Conservation (phyloP, 2,329 filamentous ascomycete genomes). For the Ilyonectria sp. region DNA sequence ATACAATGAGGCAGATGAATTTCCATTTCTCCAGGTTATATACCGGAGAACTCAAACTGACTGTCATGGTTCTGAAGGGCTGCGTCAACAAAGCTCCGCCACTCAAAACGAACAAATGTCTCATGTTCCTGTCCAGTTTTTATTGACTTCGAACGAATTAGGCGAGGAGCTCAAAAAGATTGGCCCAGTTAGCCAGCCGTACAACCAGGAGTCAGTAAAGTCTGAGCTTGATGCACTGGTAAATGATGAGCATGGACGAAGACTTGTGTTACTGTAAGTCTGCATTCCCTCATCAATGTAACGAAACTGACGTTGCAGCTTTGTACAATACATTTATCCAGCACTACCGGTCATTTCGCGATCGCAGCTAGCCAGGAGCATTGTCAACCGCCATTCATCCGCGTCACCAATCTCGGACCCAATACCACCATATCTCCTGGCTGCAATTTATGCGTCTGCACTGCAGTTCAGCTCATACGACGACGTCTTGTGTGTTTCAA, state of each 20-base stretch:
- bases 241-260: constrained; percentile 1
- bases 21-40: constrained; percentile 5
- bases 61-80: background rate
- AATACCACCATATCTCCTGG: constrained; percentile 13
- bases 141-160: background rate
- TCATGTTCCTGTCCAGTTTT: background rate
- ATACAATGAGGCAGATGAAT: constrained; percentile 5
- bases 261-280: constrained; percentile 7
- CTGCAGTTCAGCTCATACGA: constrained; percentile 3
- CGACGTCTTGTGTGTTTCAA: background rate
- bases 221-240: background rate
- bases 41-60: background rate
- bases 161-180: background rate
- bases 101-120: background rate
- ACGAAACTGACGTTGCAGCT: background rate
- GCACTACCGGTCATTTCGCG: constrained; percentile 9
- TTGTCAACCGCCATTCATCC: background rate
- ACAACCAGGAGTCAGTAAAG: background rate
- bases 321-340: constrained; percentile 8
- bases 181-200: background rate
- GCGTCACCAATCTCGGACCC: background rate
- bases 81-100: too few relatives aligned
- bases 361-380: background rate
- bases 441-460: constrained; percentile 10
- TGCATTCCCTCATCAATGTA: background rate